Conservation (phyloP, 2,329 filamentous ascomycete species). For the Cytospora leucostoma region DNA sequence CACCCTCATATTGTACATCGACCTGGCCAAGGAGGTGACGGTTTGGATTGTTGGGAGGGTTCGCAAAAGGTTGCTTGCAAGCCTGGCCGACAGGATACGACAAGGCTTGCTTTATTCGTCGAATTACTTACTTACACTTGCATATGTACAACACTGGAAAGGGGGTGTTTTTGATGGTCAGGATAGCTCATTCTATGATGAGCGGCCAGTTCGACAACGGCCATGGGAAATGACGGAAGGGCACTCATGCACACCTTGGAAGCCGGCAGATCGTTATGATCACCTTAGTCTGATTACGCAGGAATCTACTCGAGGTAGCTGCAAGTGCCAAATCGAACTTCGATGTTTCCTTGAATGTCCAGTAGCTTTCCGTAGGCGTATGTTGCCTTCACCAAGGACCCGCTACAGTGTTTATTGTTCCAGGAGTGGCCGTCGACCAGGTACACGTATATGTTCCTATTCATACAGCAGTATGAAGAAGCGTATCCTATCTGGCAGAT, state of each 20-base stretch:
- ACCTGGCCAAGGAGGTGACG: neutral
- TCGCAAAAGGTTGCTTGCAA: neutral
- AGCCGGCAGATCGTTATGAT: neutral
- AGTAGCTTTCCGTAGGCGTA: no score
- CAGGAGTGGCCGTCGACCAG: no score
- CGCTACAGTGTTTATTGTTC: no score
- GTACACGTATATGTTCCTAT: no score
- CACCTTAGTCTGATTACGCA: neutral
- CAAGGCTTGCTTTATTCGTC: neutral
- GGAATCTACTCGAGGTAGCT: neutral
- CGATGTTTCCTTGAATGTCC: no score
- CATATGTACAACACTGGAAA: neutral
- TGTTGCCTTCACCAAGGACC: no score
- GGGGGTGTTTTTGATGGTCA: neutral
- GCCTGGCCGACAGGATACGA: neutral
- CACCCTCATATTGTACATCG: neutral
- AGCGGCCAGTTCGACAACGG: neutral
- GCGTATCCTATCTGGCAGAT: no score
- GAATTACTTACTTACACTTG: neutral
- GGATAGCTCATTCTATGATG: neutral
- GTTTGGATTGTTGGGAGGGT: neutral
- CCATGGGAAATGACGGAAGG: neutral
- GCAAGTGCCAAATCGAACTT: neutral
- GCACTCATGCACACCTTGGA: neutral
- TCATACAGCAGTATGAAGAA: no score